phyloP scores from a whole-genome alignment of 2,329 filamentous ascomycete species.

The Fusarium camptoceras region DNA sequence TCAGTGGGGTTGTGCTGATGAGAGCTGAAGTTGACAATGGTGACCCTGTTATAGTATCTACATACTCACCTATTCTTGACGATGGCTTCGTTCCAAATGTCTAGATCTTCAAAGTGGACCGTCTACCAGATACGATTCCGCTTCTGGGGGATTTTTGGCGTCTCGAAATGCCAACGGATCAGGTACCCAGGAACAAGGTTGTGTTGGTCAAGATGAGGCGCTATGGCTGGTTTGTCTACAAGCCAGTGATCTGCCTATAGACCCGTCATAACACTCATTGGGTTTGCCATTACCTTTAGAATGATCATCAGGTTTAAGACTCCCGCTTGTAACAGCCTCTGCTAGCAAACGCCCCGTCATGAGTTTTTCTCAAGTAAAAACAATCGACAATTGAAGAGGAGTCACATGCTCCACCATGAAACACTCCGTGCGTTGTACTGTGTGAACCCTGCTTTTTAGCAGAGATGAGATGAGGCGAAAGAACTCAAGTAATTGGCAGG shows the following conservation, averaged over 20 bases:
- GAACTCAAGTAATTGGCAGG: constrained; percentile 35
- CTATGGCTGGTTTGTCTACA: constrained; percentile 19
- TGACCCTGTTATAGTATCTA: neutral
- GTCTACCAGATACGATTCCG: neutral
- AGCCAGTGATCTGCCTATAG: constrained; percentile 18
- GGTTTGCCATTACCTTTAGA: neutral
- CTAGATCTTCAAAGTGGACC: neutral
- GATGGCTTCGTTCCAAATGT: neutral
- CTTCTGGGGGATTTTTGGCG: constrained; percentile 9
- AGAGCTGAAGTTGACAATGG: constrained; percentile 7
- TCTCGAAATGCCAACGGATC: constrained; percentile 27
- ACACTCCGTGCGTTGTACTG: constrained; percentile 38
- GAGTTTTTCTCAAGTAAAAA: constrained; percentile 27
- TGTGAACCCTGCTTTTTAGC: constrained; percentile 36
- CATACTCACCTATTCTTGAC: neutral
- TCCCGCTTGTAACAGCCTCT: neutral
- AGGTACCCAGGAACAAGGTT: constrained; percentile 43
- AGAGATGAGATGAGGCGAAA: constrained; percentile 22
- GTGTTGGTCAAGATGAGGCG: constrained; percentile 39
- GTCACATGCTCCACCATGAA: constrained; percentile 38
- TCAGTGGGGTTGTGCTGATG: constrained; percentile 24
- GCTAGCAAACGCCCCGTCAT: neutral
- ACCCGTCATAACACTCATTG: constrained; percentile 7
- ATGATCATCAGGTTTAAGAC: constrained; percentile 1
- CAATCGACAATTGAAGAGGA: constrained; percentile 20